phyloP scores from a whole-genome alignment of 2,329 filamentous ascomycete genomes.

The Chrysoporthe austroafricana region DNA sequence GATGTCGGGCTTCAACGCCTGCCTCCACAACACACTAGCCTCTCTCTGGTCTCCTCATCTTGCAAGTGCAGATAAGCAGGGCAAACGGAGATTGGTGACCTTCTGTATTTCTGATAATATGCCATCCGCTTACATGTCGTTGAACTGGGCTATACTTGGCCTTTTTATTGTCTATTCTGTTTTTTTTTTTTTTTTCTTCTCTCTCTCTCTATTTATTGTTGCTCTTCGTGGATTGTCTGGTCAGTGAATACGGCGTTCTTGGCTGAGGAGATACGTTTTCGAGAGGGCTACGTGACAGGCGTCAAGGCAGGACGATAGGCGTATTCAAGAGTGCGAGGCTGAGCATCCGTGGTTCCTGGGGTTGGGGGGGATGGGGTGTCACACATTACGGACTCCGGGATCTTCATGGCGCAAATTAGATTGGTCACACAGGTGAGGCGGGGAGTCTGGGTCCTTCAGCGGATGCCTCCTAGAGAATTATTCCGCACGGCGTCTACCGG shows the following conservation, averaged over 20 bases:
- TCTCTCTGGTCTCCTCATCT: neutral
- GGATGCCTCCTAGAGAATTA: neutral
- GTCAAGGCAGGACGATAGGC: neutral
- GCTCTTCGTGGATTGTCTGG: too few species aligned
- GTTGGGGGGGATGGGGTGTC: too few species aligned
- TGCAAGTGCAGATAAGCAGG: neutral
- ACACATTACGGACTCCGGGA: neutral
- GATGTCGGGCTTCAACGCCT: neutral
- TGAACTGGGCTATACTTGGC: too few species aligned
- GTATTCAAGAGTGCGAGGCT: neutral
- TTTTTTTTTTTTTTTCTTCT: neutral
- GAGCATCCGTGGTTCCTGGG: neutral
- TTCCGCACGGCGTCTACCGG: neutral
- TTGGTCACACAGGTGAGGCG: neutral
- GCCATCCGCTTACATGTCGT: too few species aligned
- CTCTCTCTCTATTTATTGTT: neutral
- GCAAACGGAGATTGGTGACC: neutral
- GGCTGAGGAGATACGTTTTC: neutral
- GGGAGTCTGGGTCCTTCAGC: neutral
- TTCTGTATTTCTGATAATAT: neutral
- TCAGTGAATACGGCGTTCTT: neutral
- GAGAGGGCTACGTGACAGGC: neutral
- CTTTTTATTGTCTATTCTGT: too few species aligned
- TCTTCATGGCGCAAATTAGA: neutral
- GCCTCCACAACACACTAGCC: neutral